Evolutionary conservation across 352 stramenopile genomes (phyloP), one percentile per base, ranked within the genome.

Genomic region (Thraustochytrium sp.): DNA sequence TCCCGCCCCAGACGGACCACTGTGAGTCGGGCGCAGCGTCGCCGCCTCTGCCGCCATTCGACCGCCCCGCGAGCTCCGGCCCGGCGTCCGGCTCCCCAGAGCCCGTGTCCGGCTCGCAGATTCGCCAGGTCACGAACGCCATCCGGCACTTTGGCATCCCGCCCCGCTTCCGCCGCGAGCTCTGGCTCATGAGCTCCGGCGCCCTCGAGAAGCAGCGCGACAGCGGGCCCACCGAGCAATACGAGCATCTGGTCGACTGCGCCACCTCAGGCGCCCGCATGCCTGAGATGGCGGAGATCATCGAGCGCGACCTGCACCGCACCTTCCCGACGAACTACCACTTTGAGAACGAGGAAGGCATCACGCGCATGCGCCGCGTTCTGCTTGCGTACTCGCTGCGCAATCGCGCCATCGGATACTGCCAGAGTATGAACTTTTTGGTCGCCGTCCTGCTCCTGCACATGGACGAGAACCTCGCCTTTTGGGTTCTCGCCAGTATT

Each of bases 401-500:
- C 59, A 91, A 92, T 76, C 80, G 83, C 0, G 55, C 72, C 3
- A 89, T 93, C 26, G 89, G 90, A 2, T 93, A 93, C 64, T 93
- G 90, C 82, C 90, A 87, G 54, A 75, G 77, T 21, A 74, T 96
- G 38, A 96, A 96, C 74, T 96, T 94, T 86, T 92, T 96, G 53
- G 92, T 93, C n/a, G 92, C 89, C 8, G 93, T 95, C 83, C 78
- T 96, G 40, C 88, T 91, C 75, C 85, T 95, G 3, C 85, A 90
- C 11, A 87, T 92, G 21, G 91, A 93, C 55, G 93, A 97, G 88
- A 92, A 96, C 77, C 75, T 84, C n/a, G 89, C 92, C 1, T 97
- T 96, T 72, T 97, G 92, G 92, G 90, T 95, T 34, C 88, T 97
- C 8, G 87, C 87, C 18, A 85, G 88, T 9, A 93, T 97, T 65